Evolutionary conservation across 192 early-diverging fungal species (phyloP), one percentile per base, ranked within the genome.

Genomic region (Gryganskiella cystojenkinii): DNA sequence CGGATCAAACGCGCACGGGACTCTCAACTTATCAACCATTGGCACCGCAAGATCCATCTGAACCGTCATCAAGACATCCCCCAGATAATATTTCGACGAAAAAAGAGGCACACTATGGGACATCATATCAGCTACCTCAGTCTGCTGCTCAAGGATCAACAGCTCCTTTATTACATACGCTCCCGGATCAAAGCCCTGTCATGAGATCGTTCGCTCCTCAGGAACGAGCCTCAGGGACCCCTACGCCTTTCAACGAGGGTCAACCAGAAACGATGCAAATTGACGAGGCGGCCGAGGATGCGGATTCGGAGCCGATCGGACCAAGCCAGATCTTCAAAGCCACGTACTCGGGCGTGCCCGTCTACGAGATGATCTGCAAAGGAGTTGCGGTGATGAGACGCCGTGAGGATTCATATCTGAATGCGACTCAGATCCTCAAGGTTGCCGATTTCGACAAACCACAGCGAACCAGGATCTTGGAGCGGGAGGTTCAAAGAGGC

Each of bases 341-440:
- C 8, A 90, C 93, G 1, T 99, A 99, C 84, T 97, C 96, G 13
- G 94, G 95, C 7, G 91, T 98, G 34, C 93, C 94, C 17, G 98
- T 99, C 22, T 99, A 92, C 82, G 96, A 99, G 71, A 93, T 96
- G 89, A 86, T 92, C 70, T 94, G 91, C 73, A 83, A 89, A 59
- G 88, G 83, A 10, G 86, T 89, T 10, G 90, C 92, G 31, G 90
- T 95, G 34, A 95, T 95, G 94, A 86, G 90, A 4, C 79, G 95
- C 54, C 87, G 89, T 51, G 84, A 87, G 3, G 98, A 99, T 80
- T 93, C 91, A 9, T 98, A 90, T 80, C 81, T 99, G 50, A 99
- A 99, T 79, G 96, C 96, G 20, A 99, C 98, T 0, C 98, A 99
- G 81, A 94, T 99, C 52, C 87, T 99, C 25, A 99, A 99, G 79